These are phyloP conservation scores for Pseudogymnoascus sp. DNA, from an alignment of 2,329 filamentous ascomycete species.

Conservation along the genomic window DNA sequence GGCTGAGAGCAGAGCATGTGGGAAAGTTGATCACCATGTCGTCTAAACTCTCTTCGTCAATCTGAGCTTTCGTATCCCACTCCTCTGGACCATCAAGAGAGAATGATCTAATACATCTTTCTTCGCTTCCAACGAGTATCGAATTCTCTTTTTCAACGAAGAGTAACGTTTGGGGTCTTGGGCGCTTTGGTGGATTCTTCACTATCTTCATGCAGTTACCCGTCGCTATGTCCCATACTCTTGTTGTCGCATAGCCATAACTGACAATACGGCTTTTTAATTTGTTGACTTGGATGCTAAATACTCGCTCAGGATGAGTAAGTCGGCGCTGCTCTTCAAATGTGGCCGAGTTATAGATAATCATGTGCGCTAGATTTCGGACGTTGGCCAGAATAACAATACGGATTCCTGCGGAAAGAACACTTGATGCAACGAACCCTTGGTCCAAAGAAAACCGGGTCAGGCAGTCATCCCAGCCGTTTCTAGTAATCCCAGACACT, in stretches of 20 bases:
- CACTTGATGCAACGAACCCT: background rate
- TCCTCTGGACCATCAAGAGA: background rate
- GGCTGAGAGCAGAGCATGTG: conserved; percentile 14
- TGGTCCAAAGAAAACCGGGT: conserved; percentile 11
- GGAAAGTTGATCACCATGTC: conserved; percentile 10
- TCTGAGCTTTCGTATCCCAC: background rate
- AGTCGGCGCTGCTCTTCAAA: conserved; percentile 10
- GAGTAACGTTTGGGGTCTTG: background rate
- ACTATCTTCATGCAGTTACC: conserved; percentile 6
- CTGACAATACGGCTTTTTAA: background rate
- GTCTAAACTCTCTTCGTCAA: background rate
- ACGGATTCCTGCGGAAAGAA: background rate
- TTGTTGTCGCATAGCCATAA: conserved; percentile 13
- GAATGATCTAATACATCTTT: conserved; percentile 9
- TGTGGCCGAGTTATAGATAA: conserved; percentile 11
- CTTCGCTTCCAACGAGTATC: background rate
- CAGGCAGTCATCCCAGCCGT: conserved; percentile 13
- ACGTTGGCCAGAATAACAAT: background rate
- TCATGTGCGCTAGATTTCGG: conserved; percentile 3
- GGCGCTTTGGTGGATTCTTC: background rate
- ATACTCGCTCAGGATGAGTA: conserved; percentile 12
- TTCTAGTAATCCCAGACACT: conserved; percentile 9
- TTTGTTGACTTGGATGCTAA: conserved; percentile 12
- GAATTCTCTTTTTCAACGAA: background rate
- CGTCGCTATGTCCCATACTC: conserved; percentile 11